These are phyloP conservation scores for Auricularia sp. DNA, from an alignment of 768 basidiomycete species.

Conservation along the genomic window DNA sequence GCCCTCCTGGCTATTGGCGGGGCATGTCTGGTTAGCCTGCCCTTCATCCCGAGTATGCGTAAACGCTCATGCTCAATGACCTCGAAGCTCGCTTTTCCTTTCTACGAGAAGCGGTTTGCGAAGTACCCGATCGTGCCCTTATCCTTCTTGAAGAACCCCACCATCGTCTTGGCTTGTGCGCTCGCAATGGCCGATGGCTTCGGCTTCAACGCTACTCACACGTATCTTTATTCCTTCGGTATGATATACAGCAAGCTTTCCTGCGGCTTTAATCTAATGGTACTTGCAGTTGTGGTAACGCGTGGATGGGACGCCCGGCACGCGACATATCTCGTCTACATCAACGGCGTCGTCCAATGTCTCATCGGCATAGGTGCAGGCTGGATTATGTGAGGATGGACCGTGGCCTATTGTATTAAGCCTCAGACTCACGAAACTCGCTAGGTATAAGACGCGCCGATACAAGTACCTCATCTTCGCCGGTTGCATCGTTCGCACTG, in stretches of 20 bases:
- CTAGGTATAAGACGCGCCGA: background rate
- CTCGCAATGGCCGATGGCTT: background rate
- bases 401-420: background rate
- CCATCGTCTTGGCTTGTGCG: background rate
- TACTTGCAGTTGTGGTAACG: background rate
- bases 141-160: background rate
- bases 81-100: background rate
- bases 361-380: background rate
- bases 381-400: background rate
- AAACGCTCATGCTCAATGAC: background rate
- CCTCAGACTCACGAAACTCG: background rate
- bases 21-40: background rate
- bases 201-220: background rate
- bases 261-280: background rate
- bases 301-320: background rate
- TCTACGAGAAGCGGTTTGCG: background rate
- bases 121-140: background rate
- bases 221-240: background rate
- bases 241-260: background rate
- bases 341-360: background rate
- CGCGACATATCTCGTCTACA: background rate
- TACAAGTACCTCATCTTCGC: background rate
- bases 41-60: background rate
- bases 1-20: background rate
- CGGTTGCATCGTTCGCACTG: background rate